A percentile compares a stretch with the other conserved stretches of the same genome.
phyloP scores from a whole-genome alignment of 2,329 filamentous ascomycete species.

The Aspergillus transmontanensis region DNA sequence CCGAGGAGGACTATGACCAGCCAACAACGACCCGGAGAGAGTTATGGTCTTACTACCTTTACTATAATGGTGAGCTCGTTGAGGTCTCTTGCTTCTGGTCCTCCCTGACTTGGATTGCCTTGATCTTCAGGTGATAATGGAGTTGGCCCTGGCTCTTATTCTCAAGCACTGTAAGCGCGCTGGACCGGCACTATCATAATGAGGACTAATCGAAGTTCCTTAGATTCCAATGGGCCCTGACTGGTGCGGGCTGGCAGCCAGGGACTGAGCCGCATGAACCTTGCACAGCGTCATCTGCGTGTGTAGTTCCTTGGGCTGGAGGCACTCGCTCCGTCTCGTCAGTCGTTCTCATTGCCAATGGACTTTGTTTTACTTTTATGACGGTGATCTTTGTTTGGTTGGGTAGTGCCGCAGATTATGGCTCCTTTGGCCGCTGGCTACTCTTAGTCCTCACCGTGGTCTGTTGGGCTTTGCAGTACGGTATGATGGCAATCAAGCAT shows the following conservation, averaged over 20 bases:
- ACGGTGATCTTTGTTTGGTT: slow-evolving; percentile 46
- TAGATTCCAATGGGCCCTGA: slow-evolving; percentile 46
- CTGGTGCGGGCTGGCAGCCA: slow-evolving; percentile 41
- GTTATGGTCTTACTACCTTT: slow-evolving; percentile 49
- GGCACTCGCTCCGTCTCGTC: slow-evolving; percentile 42
- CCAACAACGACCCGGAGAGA: slow-evolving; percentile 45
- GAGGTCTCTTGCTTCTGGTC: not conserved
- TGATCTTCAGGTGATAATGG: slow-evolving; percentile 40
- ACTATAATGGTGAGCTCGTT: slow-evolving; percentile 40
- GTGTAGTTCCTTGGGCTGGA: slow-evolving; percentile 44
- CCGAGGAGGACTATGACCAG: slow-evolving; percentile 39
- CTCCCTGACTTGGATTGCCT: not conserved
- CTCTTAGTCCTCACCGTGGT: slow-evolving; percentile 44
- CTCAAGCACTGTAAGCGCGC: slow-evolving; percentile 38
- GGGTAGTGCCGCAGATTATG: slow-evolving; percentile 47
- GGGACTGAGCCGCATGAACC: slow-evolving; percentile 34
- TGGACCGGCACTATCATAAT: not conserved
- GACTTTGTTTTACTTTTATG: slow-evolving; percentile 47
- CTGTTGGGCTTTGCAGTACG: slow-evolving; percentile 46
- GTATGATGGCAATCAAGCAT: slow-evolving; percentile 41
- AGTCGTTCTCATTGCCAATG: slow-evolving; percentile 46
- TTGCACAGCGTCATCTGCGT: slow-evolving; percentile 37
- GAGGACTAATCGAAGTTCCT: not conserved
- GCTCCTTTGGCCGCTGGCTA: slow-evolving; percentile 45
- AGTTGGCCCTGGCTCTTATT: slow-evolving; percentile 45